Percentiles rank a stretch among this genome's conserved stretches.
phyloP scores from a whole-genome alignment of 345 rosid species.

The Rhizophora mangle region DNA sequence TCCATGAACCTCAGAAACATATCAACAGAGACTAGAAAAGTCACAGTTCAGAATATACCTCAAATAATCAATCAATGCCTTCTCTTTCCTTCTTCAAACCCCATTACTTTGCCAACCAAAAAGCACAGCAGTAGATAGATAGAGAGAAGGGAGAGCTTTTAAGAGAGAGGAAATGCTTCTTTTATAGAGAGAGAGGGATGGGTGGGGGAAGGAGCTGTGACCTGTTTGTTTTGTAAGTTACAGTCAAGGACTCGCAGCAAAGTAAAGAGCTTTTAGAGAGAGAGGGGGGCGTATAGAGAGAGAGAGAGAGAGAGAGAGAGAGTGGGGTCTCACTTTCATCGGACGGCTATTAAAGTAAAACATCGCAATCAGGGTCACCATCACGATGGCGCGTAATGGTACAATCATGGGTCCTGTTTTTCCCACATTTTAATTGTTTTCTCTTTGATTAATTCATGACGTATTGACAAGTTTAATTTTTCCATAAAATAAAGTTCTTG shows the following conservation, averaged over 20 bases:
- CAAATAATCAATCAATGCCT: conserved; percentile 10
- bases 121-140: not conserved
- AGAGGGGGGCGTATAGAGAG: not conserved
- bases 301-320: conserved; percentile 9
- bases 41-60: not conserved
- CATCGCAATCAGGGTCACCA: conserved; percentile 15
- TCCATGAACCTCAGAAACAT: conserved; percentile 2
- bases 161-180: conserved; percentile 5
- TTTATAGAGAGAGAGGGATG: conserved; percentile 10
- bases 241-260: not conserved
- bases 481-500: not conserved
- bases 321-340: conserved; percentile 30
- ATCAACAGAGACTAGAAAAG: not conserved
- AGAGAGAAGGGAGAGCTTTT: not conserved
- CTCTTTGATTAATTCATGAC: not conserved
- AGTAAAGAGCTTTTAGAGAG: not conserved
- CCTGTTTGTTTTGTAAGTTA: not conserved
- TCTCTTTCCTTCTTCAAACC: conserved; percentile 6
- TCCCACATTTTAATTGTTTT: not conserved
- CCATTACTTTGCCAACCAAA: conserved; percentile 1
- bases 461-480: not conserved
- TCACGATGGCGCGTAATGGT: conserved; percentile 32
- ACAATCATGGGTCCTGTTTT: conserved; percentile 33
- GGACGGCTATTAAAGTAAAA: conserved; percentile 32
- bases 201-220: not conserved